Evolutionary conservation across 441 rosid species (phyloP).

Genomic region (Populus trichocarpa): DNA sequence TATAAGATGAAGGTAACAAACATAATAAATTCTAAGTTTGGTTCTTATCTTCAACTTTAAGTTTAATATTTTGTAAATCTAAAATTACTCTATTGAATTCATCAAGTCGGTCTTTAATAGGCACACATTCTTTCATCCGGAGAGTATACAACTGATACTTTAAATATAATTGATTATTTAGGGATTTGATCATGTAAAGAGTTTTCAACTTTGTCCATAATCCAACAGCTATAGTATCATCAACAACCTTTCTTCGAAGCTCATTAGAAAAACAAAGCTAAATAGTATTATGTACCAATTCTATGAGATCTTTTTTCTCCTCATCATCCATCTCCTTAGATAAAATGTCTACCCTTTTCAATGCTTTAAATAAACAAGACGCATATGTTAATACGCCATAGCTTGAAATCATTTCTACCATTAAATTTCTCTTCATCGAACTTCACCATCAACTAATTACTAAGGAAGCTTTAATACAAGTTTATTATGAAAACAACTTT

Average conservation of each 20-base stretch:
- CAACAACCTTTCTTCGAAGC: background rate
- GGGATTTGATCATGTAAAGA: background rate
- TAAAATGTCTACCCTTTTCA: background rate
- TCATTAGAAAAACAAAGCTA: no score
- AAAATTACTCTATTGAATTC: background rate
- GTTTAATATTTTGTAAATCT: background rate
- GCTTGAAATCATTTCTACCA: background rate
- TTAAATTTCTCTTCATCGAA: background rate
- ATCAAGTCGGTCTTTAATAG: background rate
- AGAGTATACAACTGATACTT: background rate
- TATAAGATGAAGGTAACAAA: background rate
- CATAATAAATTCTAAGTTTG: background rate
- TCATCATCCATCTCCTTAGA: no score
- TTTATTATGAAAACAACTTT: no score
- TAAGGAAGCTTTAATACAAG: no score
- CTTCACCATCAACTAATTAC: background rate
- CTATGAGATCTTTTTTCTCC: no score
- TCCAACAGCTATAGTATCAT: background rate
- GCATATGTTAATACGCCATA: background rate
- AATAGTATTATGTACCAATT: no score
- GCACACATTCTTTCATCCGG: background rate
- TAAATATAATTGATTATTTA: background rate
- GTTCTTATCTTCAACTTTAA: slow-evolving; percentile 3
- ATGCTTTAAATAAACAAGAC: background rate
- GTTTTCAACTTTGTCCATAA: background rate